A percentile compares a stretch with the other conserved stretches of the same genome.
Evolutionary conservation across 352 stramenopile species (phyloP).

Genomic region (Phytophthora foliorum): DNA sequence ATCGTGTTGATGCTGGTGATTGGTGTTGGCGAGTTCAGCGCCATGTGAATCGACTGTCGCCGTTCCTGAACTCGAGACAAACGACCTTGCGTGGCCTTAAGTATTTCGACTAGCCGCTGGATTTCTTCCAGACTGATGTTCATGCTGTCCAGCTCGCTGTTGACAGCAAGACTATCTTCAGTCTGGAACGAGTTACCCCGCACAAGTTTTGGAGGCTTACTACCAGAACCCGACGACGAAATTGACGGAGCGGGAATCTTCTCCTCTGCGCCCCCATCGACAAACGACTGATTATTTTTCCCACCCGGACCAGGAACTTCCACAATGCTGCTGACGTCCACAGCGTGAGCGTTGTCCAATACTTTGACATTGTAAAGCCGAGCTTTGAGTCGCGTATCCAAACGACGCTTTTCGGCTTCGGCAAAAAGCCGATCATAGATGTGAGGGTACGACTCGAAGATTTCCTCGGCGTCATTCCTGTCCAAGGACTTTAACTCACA

Average conservation of each 20-base stretch:
- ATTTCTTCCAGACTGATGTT: conserved; percentile 55
- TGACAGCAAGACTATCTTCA: conserved; percentile 50
- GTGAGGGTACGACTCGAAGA: conserved; percentile 69
- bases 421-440: conserved; percentile 69
- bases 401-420: conserved; percentile 61
- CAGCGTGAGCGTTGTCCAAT: conserved; percentile 72
- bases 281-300: conserved; percentile 47
- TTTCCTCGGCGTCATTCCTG: conserved; percentile 57
- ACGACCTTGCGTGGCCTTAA: conserved; percentile 48
- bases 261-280: conserved; percentile 40
- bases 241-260: conserved; percentile 4
- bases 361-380: conserved; percentile 68
- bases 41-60: conserved; percentile 52
- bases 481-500: conserved; percentile 69
- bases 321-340: conserved; percentile 66
- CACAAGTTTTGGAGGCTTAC: conserved; percentile 33
- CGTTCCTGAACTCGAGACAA: conserved; percentile 55
- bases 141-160: conserved; percentile 62
- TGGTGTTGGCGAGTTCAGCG: conserved; percentile 32
- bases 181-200: conserved; percentile 52
- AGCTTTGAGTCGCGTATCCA: conserved; percentile 56
- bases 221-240: conserved; percentile 27
- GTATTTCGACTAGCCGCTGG: conserved; percentile 47
- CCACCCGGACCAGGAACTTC: conserved; percentile 39
- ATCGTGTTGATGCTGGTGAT: conserved; percentile 26